These are phyloP conservation scores for Phaffomyces thermotolerans DNA, from an alignment of 805 yeast species.

Conservation along the genomic window DNA sequence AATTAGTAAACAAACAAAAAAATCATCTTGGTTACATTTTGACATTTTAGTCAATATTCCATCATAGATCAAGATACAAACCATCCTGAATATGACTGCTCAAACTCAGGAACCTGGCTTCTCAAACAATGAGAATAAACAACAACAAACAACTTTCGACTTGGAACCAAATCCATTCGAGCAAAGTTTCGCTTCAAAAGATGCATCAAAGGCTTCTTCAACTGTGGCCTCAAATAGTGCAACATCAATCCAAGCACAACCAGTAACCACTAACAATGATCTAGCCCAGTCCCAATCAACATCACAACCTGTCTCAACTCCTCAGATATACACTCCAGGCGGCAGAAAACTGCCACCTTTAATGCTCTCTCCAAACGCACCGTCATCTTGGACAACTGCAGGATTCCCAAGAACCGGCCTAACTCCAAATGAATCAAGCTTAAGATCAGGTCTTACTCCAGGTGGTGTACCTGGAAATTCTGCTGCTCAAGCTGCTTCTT, in stretches of 20 bases:
- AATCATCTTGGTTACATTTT: not conserved
- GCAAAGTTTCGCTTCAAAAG: slow-evolving; percentile 78
- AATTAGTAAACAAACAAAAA: slow-evolving; percentile 6
- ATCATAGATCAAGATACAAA: too few relatives aligned
- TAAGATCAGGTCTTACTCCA: slow-evolving; percentile 69
- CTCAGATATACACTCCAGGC: slow-evolving; percentile 48
- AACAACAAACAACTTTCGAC: slow-evolving; percentile 42
- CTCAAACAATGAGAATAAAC: not conserved
- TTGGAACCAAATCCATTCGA: slow-evolving; percentile 95
- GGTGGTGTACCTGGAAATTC: slow-evolving; percentile 32
- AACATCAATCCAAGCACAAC: not conserved
- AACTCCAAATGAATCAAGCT: slow-evolving; percentile 68
- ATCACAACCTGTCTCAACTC: slow-evolving; percentile 29
- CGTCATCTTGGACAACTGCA: slow-evolving; percentile 17
- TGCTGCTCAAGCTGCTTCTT: slow-evolving; percentile 26
- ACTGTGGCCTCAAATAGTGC: slow-evolving; percentile 8
- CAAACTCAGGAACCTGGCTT: not conserved
- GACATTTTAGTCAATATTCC: not conserved
- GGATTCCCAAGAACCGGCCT: slow-evolving; percentile 44
- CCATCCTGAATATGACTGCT: not conserved
- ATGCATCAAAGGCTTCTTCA: slow-evolving; percentile 22
- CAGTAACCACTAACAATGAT: not conserved
- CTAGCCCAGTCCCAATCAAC: not conserved
- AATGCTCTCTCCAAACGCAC: slow-evolving; percentile 24
- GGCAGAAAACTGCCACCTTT: slow-evolving; percentile 47